A percentile compares a stretch with the other conserved stretches of the same genome.
Evolutionary conservation across 768 basidiomycete genomes (phyloP).

Genomic region (Fomitopsis serialis): DNA sequence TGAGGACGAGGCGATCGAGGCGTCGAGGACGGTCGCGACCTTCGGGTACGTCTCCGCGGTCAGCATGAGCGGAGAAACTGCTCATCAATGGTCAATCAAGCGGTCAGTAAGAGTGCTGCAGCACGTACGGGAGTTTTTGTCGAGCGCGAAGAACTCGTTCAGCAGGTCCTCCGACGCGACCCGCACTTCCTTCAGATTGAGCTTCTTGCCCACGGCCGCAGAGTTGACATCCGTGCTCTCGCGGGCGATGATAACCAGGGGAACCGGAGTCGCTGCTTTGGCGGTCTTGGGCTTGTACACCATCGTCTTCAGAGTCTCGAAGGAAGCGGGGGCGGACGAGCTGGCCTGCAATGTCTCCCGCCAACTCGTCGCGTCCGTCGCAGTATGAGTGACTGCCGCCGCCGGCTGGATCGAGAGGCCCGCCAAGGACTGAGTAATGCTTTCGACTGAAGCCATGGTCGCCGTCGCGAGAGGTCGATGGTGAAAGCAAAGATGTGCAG

Average conservation of each 20-base stretch:
- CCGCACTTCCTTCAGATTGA: slow-evolving; percentile 83
- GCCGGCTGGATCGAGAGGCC: slow-evolving; percentile 51
- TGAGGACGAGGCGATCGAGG: slow-evolving; percentile 66
- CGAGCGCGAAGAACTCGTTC: slow-evolving; percentile 74
- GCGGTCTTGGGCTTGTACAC: slow-evolving; percentile 96
- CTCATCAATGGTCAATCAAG: neutral
- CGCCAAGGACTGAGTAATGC: slow-evolving; percentile 37
- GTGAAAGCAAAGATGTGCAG: slow-evolving; percentile 2
- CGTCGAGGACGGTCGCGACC: slow-evolving; percentile 71
- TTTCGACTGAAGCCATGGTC: slow-evolving; percentile 32
- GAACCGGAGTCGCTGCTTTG: slow-evolving; percentile 79
- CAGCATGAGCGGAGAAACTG: slow-evolving; percentile 82
- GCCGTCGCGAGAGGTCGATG: slow-evolving; percentile 10
- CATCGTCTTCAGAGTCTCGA: slow-evolving; percentile 80
- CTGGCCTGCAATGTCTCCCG: slow-evolving; percentile 58
- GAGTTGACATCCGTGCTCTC: slow-evolving; percentile 84
- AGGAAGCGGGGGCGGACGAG: slow-evolving; percentile 46
- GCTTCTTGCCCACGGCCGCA: slow-evolving; percentile 67
- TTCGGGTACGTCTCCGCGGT: slow-evolving; percentile 59
- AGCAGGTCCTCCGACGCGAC: slow-evolving; percentile 84
- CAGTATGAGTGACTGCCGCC: slow-evolving; percentile 48
- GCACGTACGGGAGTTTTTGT: slow-evolving; percentile 80
- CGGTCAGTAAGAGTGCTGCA: neutral
- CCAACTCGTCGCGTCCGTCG: slow-evolving; percentile 70
- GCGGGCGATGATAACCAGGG: slow-evolving; percentile 81